These are phyloP conservation scores for Calocera viscosa DNA, from an alignment of 768 basidiomycete genomes.

Conservation along the genomic window DNA sequence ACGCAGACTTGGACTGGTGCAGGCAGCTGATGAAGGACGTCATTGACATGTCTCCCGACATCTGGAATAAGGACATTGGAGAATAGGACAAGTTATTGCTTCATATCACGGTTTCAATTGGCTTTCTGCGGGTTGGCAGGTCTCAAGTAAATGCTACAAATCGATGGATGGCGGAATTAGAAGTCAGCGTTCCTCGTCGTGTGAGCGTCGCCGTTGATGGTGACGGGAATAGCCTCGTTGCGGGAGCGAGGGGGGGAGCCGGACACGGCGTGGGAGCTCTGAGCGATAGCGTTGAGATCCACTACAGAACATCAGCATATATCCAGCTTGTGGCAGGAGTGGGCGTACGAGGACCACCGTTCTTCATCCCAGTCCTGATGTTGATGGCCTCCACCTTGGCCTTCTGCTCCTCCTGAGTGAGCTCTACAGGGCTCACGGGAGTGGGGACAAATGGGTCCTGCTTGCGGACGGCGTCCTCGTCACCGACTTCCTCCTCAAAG, in stretches of 20 bases:
- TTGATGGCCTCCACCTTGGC: slow-evolving; percentile 42
- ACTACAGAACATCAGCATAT: slow-evolving; percentile 20
- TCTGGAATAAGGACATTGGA: slow-evolving; percentile 49
- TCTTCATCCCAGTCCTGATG: slow-evolving; percentile 61
- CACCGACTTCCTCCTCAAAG: slow-evolving; percentile 28
- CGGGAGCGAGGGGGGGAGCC: slow-evolving; percentile 37
- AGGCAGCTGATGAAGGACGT: slow-evolving; percentile 44
- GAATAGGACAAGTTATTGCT: slow-evolving; percentile 20
- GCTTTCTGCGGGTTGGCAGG: background rate
- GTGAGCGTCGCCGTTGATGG: slow-evolving; percentile 24
- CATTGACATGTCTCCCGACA: slow-evolving; percentile 44
- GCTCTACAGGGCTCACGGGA: slow-evolving; percentile 25
- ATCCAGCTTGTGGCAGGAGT: background rate
- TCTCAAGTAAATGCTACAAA: background rate
- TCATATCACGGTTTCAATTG: background rate
- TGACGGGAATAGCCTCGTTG: slow-evolving; percentile 21
- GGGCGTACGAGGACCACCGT: slow-evolving; percentile 28
- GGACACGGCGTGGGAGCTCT: slow-evolving; percentile 53
- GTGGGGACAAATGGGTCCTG: slow-evolving; percentile 14
- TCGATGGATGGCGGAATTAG: background rate
- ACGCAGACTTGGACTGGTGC: slow-evolving; percentile 36
- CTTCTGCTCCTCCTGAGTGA: slow-evolving; percentile 46
- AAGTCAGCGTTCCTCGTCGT: background rate
- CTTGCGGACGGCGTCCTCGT: slow-evolving; percentile 16
- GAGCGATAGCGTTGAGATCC: slow-evolving; percentile 69